phyloP scores from a whole-genome alignment of 371 early-diverging fungal genomes.

The Cokeromyces recurvatus region DNA sequence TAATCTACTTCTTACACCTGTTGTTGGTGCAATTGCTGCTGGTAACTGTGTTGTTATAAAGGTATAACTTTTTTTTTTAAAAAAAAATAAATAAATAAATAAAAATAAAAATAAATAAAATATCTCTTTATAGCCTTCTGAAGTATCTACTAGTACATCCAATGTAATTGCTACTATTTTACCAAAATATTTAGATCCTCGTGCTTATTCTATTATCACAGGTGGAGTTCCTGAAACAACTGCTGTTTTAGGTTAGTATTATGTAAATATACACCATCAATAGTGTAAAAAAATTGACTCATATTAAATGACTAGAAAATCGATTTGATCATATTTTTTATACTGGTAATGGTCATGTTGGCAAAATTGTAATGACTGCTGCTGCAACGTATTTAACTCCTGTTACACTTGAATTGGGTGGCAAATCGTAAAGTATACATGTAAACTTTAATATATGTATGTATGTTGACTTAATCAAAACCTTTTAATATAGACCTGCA shows the following conservation, averaged over 20 bases:
- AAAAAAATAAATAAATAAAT: too few species aligned
- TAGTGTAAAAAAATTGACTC: slow-evolving; percentile 1
- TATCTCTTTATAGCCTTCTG: slow-evolving; percentile 63
- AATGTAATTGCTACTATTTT: slow-evolving; percentile 56
- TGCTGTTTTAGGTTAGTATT: slow-evolving; percentile 48
- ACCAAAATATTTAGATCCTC: slow-evolving; percentile 71
- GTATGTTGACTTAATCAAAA: neutral
- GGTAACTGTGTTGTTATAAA: slow-evolving; percentile 87
- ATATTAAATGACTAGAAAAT: slow-evolving; percentile 45
- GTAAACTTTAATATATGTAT: too few species aligned
- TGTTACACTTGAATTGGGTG: slow-evolving; percentile 86
- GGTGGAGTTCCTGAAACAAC: slow-evolving; percentile 78
- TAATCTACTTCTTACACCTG: slow-evolving; percentile 66
- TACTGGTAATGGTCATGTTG: slow-evolving; percentile 85
- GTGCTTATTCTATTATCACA: slow-evolving; percentile 64
- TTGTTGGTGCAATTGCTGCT: slow-evolving; percentile 87
- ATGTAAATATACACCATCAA: neutral
- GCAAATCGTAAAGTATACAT: slow-evolving; percentile 55
- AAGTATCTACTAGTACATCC: slow-evolving; percentile 70
- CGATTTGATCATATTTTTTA: slow-evolving; percentile 88
- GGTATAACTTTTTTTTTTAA: slow-evolving; percentile 16
- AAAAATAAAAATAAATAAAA: neutral
- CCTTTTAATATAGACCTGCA: slow-evolving; percentile 50
- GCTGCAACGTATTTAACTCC: slow-evolving; percentile 78
- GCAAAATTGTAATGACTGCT: slow-evolving; percentile 70